phyloP scores from a whole-genome alignment of 2,329 filamentous ascomycete species.

The Penicillium crustosum region DNA sequence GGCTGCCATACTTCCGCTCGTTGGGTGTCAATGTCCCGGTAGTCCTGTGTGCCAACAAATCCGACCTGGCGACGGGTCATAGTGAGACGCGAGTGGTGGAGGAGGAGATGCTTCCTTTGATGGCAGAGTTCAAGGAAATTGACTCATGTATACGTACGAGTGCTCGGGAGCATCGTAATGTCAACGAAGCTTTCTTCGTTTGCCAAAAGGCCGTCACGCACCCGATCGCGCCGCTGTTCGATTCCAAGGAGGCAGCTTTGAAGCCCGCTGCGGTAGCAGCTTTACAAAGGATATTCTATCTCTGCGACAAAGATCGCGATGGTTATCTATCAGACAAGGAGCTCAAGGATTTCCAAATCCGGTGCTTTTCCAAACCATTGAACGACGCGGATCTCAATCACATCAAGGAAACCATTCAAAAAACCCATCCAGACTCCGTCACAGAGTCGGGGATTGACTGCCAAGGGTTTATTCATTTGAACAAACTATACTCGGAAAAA shows the following conservation, averaged over 20 bases:
- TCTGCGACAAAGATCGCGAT: conserved; percentile 95
- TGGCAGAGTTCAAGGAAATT: conserved; percentile 98
- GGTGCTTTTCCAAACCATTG: conserved; percentile 87
- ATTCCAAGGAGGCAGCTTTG: conserved; percentile 85
- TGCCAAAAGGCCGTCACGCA: conserved; percentile 98
- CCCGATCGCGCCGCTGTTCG: conserved; percentile 92
- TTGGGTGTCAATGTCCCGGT: conserved; percentile 98
- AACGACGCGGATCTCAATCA: conserved; percentile 79
- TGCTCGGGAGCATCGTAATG: conserved; percentile 85
- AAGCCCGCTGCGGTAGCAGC: conserved; percentile 89
- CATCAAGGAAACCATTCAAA: conserved; percentile 84
- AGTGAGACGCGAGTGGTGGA: conserved; percentile 82
- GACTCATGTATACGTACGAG: conserved; percentile 96
- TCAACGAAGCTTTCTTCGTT: conserved; percentile 95
- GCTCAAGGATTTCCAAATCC: conserved; percentile 84
- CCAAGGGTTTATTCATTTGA: conserved; percentile 81
- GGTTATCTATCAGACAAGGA: conserved; percentile 87
- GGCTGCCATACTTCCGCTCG: conserved; percentile 97
- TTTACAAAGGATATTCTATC: conserved; percentile 85
- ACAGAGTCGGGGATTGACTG: conserved; percentile 74
- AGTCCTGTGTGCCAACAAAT: conserved; percentile 95
- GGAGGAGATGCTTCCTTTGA: conserved; percentile 96
- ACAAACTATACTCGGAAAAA: conserved; percentile 96
- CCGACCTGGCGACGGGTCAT: conserved; percentile 75
- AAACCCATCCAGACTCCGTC: conserved; percentile 62